Conservation (phyloP, 2,329 filamentous ascomycete species). For the Neoarthrinium moseri region DNA sequence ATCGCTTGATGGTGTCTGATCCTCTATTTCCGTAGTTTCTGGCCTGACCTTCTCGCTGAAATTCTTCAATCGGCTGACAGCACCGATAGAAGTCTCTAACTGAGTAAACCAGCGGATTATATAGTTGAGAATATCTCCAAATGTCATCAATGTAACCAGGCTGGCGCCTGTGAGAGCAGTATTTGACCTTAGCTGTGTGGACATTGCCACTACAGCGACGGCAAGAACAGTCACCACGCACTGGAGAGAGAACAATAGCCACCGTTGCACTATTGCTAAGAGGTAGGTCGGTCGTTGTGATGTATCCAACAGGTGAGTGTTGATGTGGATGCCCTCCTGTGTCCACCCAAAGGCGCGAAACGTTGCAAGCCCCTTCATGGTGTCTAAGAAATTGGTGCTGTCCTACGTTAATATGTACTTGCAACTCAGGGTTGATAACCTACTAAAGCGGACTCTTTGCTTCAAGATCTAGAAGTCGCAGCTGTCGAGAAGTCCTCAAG, state of each 20-base stretch:
- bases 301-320: slow-evolving; percentile 46
- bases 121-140: slow-evolving; percentile 16
- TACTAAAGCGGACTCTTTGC: slow-evolving; percentile 58
- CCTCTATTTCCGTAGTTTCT: slow-evolving; percentile 21
- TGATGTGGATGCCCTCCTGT: slow-evolving; percentile 38
- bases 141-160: slow-evolving; percentile 18
- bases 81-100: slow-evolving; percentile 23
- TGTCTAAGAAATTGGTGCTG: slow-evolving; percentile 53
- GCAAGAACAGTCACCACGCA: slow-evolving; percentile 28
- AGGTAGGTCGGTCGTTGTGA: slow-evolving; percentile 40
- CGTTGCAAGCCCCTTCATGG: slow-evolving; percentile 52
- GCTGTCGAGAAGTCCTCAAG: slow-evolving; percentile 57
- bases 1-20: slow-evolving; percentile 12
- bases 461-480: slow-evolving; percentile 61
- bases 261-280: slow-evolving; percentile 29
- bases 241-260: slow-evolving; percentile 30
- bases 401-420: neutral
- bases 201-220: slow-evolving; percentile 25
- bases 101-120: slow-evolving; percentile 22
- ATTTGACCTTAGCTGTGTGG: slow-evolving; percentile 26
- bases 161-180: slow-evolving; percentile 19
- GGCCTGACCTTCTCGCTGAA: slow-evolving; percentile 23
- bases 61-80: slow-evolving; percentile 14
- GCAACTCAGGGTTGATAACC: slow-evolving; percentile 13
- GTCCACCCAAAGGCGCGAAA: slow-evolving; percentile 58